Conservation (phyloP, 768 basidiomycete genomes). For the Lentinula lateritia region DNA sequence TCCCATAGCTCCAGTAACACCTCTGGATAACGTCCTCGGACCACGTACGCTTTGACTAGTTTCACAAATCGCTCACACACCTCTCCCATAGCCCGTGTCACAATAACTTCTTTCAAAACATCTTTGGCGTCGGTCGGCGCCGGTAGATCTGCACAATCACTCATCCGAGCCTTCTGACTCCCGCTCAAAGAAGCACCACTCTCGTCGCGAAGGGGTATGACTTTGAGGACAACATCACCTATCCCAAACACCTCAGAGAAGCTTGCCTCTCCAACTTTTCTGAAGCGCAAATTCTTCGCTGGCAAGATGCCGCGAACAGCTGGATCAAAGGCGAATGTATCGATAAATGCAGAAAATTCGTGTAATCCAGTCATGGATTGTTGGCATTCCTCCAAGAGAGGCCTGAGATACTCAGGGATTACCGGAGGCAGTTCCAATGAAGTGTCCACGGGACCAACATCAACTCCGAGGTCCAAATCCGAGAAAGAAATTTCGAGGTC, state of each 20-base stretch:
- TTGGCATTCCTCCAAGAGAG: slow-evolving; percentile 66
- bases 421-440: slow-evolving; percentile 19
- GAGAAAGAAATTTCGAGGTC: slow-evolving; percentile 50
- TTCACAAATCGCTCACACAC: slow-evolving; percentile 75
- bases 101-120: slow-evolving; percentile 75
- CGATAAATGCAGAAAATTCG: slow-evolving; percentile 81
- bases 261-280: slow-evolving; percentile 93
- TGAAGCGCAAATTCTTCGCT: slow-evolving; percentile 36
- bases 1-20: slow-evolving; percentile 84
- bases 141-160: slow-evolving; percentile 36
- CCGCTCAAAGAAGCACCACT: slow-evolving; percentile 10
- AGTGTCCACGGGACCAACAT: slow-evolving; percentile 15
- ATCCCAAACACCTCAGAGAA: slow-evolving; percentile 96
- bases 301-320: slow-evolving; percentile 35
- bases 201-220: slow-evolving; percentile 72
- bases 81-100: slow-evolving; percentile 72
- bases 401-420: slow-evolving; percentile 49
- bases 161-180: slow-evolving; percentile 7
- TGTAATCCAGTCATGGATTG: slow-evolving; percentile 57
- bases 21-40: slow-evolving; percentile 80
- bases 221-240: slow-evolving; percentile 84
- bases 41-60: slow-evolving; percentile 79
- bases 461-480: slow-evolving; percentile 28
- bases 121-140: slow-evolving; percentile 69
- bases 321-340: slow-evolving; percentile 71